These are phyloP conservation scores for Volvox carteri DNA, from an alignment of 163 green algal genomes.

Conservation along the genomic window DNA sequence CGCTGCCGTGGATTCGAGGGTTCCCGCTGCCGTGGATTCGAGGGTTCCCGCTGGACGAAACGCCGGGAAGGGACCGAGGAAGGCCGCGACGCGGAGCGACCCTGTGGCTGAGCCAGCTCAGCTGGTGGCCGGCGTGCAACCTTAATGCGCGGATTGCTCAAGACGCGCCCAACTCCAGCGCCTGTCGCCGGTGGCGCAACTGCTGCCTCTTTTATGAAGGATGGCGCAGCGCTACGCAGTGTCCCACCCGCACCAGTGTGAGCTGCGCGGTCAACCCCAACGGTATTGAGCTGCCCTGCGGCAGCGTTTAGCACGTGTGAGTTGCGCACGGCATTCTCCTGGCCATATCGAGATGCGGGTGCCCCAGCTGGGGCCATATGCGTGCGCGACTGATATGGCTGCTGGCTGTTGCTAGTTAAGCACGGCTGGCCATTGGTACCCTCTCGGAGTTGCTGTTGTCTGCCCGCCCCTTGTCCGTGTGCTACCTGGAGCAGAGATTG, in stretches of 20 bases:
- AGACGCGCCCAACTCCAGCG: not conserved
- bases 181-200: not conserved
- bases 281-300: not conserved
- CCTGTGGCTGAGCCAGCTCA: not conserved
- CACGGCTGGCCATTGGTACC: not conserved
- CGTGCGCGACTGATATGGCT: not conserved
- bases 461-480: not conserved
- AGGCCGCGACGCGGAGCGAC: not conserved
- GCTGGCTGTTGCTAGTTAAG: not conserved
- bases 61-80: not conserved
- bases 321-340: not conserved
- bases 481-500: not conserved
- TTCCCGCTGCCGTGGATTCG: not conserved
- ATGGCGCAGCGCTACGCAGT: not conserved
- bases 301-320: not conserved
- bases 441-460: not conserved
- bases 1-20: not conserved
- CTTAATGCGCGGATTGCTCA: conserved; percentile 5
- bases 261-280: not conserved
- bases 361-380: not conserved
- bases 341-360: not conserved
- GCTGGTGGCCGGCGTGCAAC: not conserved
- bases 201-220: not conserved
- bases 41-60: not conserved
- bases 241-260: not conserved